phyloP scores from a whole-genome alignment of 345 rosid species.

The Rhodamnia argentea region DNA sequence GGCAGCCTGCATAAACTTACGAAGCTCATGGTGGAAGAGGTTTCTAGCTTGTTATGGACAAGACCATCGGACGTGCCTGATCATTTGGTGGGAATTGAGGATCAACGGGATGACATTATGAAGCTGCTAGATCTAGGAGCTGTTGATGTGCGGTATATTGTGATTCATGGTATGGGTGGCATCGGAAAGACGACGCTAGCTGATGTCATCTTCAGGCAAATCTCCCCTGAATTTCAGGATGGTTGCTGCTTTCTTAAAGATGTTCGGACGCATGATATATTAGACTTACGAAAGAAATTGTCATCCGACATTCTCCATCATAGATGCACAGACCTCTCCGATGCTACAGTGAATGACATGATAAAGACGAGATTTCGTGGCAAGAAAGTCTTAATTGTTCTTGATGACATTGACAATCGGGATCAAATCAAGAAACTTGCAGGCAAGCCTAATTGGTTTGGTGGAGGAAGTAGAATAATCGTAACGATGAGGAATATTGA shows the following conservation, averaged over 20 bases:
- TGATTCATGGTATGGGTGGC: background rate
- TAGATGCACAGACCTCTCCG: background rate
- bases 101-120: background rate
- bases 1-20: no score
- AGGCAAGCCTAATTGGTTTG: background rate
- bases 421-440: background rate
- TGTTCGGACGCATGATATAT: background rate
- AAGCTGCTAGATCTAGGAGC: background rate
- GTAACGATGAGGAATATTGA: background rate
- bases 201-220: background rate
- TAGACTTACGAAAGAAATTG: background rate
- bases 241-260: background rate
- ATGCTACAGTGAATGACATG: background rate
- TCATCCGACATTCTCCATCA: background rate
- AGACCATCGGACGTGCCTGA: background rate
- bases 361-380: background rate
- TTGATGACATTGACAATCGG: background rate
- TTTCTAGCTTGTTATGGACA: background rate
- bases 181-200: background rate
- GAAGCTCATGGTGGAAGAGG: no score
- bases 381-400: background rate
- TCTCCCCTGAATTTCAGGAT: background rate
- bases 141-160: background rate
- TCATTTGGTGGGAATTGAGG: background rate
- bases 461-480: background rate